Percentiles rank a stretch among this genome's conserved stretches.
Evolutionary conservation across 2,329 filamentous ascomycete genomes (phyloP).

Genomic region (Acarospora socialis): DNA sequence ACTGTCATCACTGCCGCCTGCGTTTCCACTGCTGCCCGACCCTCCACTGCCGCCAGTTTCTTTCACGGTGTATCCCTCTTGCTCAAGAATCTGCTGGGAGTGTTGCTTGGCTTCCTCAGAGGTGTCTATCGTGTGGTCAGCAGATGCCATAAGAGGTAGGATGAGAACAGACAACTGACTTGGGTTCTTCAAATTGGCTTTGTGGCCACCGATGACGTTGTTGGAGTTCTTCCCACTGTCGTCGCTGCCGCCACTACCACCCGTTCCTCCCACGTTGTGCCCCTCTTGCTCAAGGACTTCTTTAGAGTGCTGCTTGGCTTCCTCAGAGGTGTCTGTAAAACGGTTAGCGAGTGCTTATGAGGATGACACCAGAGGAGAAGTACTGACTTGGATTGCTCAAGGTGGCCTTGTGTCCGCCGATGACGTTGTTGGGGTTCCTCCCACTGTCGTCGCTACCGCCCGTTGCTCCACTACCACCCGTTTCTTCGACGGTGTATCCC

Average conservation of each 20-base stretch:
- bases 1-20: constrained; percentile 26
- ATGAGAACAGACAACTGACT: constrained; percentile 19
- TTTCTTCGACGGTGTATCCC: constrained; percentile 25
- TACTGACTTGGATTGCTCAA: constrained; percentile 38
- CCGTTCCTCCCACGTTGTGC: constrained; percentile 24
- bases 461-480: too few species aligned
- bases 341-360: constrained; percentile 1
- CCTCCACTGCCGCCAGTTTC: too few species aligned
- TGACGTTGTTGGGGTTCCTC: constrained; percentile 10
- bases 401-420: constrained; percentile 35
- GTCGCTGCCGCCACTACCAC: constrained; percentile 17
- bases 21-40: too few species aligned
- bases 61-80: too few species aligned
- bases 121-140: constrained; percentile 23
- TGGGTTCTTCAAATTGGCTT: constrained; percentile 44
- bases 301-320: constrained; percentile 42
- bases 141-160: not conserved
- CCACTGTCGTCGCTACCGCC: constrained; percentile 8
- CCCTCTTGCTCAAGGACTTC: constrained; percentile 38
- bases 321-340: constrained; percentile 33
- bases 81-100: constrained; percentile 38
- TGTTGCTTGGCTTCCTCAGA: constrained; percentile 42
- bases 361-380: not conserved
- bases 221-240: constrained; percentile 10
- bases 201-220: constrained; percentile 24